These are phyloP conservation scores for Fusarium longipes DNA, from an alignment of 2,329 filamentous ascomycete genomes.

Conservation along the genomic window DNA sequence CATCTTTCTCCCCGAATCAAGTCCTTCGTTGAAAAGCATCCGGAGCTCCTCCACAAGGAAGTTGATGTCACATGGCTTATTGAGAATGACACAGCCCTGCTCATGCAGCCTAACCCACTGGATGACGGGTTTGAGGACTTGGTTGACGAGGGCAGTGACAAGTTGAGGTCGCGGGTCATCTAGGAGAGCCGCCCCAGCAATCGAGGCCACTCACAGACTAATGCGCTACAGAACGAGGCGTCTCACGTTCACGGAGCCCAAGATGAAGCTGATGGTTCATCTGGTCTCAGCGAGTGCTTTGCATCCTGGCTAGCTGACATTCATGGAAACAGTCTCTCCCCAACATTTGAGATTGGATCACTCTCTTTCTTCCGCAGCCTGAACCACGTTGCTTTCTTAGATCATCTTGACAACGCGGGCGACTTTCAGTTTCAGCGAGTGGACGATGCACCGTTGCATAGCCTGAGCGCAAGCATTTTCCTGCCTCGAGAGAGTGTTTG, in stretches of 20 bases:
- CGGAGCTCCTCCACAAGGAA: slow-evolving; percentile 58
- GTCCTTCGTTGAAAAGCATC: slow-evolving; percentile 59
- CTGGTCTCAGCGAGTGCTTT: slow-evolving; percentile 46
- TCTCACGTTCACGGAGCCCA: slow-evolving; percentile 17
- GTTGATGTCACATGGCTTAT: slow-evolving; percentile 63
- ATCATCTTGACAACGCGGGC: slow-evolving; percentile 60
- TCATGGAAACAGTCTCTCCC: slow-evolving; percentile 63
- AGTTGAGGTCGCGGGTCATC: slow-evolving; percentile 30
- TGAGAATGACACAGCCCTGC: slow-evolving; percentile 4
- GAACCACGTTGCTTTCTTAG: slow-evolving; percentile 60
- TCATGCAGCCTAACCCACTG: background rate
- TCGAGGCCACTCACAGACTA: slow-evolving; percentile 26
- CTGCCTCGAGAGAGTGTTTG: slow-evolving; percentile 62
- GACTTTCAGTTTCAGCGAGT: slow-evolving; percentile 61
- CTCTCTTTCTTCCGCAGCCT: slow-evolving; percentile 62
- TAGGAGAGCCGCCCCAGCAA: slow-evolving; percentile 41
- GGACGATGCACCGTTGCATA: slow-evolving; percentile 63
- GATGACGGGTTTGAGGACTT: slow-evolving; percentile 12
- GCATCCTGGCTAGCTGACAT: slow-evolving; percentile 52
- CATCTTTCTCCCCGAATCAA: slow-evolving; percentile 59
- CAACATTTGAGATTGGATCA: slow-evolving; percentile 66
- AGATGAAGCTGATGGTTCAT: slow-evolving; percentile 33
- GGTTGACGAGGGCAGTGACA: slow-evolving; percentile 20
- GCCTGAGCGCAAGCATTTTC: slow-evolving; percentile 66
- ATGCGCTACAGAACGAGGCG: slow-evolving; percentile 28